Percentiles rank a stretch among this genome's conserved stretches.
Evolutionary conservation across 2,329 filamentous ascomycete species (phyloP).

Genomic region (Raffaelea ambrosiae): DNA sequence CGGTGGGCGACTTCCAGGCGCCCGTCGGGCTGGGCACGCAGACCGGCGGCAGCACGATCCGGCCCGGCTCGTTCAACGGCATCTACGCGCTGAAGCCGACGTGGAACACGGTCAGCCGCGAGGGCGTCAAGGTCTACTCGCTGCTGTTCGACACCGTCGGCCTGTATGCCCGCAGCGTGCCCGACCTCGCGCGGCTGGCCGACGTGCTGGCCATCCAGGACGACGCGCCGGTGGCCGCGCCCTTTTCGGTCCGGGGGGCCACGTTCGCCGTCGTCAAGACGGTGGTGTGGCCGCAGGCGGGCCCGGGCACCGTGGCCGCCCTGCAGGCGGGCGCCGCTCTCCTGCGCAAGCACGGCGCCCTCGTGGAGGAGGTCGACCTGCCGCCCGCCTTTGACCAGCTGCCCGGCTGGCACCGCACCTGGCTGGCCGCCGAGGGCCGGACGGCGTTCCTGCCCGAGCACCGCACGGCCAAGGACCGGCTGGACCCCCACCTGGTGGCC

Average conservation of each 20-base stretch:
- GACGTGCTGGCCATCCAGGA: slow-evolving; percentile 46
- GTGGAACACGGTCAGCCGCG: slow-evolving; percentile 53
- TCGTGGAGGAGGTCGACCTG: slow-evolving; percentile 47
- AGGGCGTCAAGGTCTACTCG: slow-evolving; percentile 52
- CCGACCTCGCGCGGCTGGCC: slow-evolving; percentile 48
- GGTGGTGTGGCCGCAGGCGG: slow-evolving; percentile 39
- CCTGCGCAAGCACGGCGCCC: slow-evolving; percentile 37
- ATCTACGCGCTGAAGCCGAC: slow-evolving; percentile 59
- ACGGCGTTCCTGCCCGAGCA: slow-evolving; percentile 48
- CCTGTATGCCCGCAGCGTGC: slow-evolving; percentile 47
- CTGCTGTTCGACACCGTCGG: slow-evolving; percentile 55
- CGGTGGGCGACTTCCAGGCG: slow-evolving; percentile 56
- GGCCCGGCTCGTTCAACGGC: slow-evolving; percentile 57
- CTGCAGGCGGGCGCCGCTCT: slow-evolving; percentile 30
- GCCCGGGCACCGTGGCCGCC: slow-evolving; percentile 32
- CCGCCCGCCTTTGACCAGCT: slow-evolving; percentile 38
- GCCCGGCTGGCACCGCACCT: slow-evolving; percentile 39
- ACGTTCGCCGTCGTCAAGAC: slow-evolving; percentile 49
- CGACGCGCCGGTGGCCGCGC: slow-evolving; percentile 26
- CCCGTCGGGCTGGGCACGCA: slow-evolving; percentile 56
- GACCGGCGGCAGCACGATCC: slow-evolving; percentile 55
- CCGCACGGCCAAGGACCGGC: slow-evolving; percentile 32
- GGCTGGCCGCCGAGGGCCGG: slow-evolving; percentile 44
- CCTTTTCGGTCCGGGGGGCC: slow-evolving; percentile 30
- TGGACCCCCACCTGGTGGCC: slow-evolving; percentile 33